phyloP scores from a whole-genome alignment of 164 flowering plant genomes.

The Liquidambar formosana region DNA sequence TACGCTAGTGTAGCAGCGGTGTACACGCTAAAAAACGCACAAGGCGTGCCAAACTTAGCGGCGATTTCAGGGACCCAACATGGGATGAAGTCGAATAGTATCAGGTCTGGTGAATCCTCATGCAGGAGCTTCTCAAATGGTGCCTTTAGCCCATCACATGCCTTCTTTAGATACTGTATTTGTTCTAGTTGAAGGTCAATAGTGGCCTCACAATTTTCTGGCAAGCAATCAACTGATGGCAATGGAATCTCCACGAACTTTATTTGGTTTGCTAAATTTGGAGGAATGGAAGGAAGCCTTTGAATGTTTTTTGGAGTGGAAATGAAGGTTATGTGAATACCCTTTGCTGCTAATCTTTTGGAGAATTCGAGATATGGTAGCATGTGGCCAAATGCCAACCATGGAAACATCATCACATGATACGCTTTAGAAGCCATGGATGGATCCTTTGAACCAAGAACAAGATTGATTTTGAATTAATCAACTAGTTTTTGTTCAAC shows the following conservation, averaged over 20 bases:
- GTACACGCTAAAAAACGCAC: slow-evolving; percentile 11
- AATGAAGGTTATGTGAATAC: slow-evolving; percentile 29
- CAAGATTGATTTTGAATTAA: too few relatives aligned
- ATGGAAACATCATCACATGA: slow-evolving; percentile 41
- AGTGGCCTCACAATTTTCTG: slow-evolving; percentile 43
- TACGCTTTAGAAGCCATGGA: background rate
- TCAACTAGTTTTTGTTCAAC: too few relatives aligned
- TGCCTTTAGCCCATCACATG: slow-evolving; percentile 32
- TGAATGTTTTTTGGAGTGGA: slow-evolving; percentile 38
- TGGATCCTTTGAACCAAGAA: too few relatives aligned
- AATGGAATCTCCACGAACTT: slow-evolving; percentile 29
- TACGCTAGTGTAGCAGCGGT: slow-evolving; percentile 8
- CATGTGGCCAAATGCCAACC: slow-evolving; percentile 44
- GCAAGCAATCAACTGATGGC: slow-evolving; percentile 25
- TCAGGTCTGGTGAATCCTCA: slow-evolving; percentile 21
- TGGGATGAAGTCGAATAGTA: slow-evolving; percentile 26
- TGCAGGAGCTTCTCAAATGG: slow-evolving; percentile 26
- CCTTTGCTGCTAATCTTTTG: slow-evolving; percentile 24
- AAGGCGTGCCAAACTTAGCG: background rate
- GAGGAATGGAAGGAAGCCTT: slow-evolving; percentile 40
- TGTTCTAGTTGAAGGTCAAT: slow-evolving; percentile 31
- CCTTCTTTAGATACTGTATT: slow-evolving; percentile 32
- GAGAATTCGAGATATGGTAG: slow-evolving; percentile 35
- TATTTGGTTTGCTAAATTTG: slow-evolving; percentile 15
- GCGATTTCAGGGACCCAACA: slow-evolving; percentile 33